Percentiles rank a stretch among this genome's conserved stretches.
phyloP scores from a whole-genome alignment of 2,329 filamentous ascomycete species.

The Colletotrichum tabaci region DNA sequence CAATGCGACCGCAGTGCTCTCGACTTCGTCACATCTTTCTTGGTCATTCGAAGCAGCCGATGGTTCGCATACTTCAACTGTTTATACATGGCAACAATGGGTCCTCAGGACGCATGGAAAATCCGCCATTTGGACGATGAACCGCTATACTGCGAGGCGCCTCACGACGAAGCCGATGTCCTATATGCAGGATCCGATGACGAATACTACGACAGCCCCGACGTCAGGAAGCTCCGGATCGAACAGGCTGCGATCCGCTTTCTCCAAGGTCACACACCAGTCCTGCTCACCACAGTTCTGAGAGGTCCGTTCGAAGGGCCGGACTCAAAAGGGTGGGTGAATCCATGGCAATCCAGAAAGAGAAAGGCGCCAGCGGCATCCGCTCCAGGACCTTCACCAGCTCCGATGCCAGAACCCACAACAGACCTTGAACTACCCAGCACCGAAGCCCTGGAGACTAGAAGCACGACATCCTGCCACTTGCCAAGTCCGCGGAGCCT shows the following conservation, averaged over 20 bases:
- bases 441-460: conserved; percentile 9
- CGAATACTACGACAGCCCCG: conserved; percentile 64
- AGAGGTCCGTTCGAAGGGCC: conserved; percentile 71
- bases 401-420: conserved; percentile 6
- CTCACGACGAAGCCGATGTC: conserved; percentile 60
- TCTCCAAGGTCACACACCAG: conserved; percentile 68
- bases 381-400: conserved; percentile 14
- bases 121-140: conserved; percentile 45
- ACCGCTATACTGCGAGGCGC: conserved; percentile 63
- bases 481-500: conserved; percentile 60
- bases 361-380: conserved; percentile 31
- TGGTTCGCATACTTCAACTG: neutral
- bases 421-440: neutral
- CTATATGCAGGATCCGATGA: conserved; percentile 72
- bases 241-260: conserved; percentile 73
- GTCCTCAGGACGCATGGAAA: conserved; percentile 22
- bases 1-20: conserved; percentile 27
- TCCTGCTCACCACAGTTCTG: conserved; percentile 73
- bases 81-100: conserved; percentile 12
- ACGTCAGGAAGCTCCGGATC: conserved; percentile 66
- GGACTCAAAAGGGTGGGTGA: conserved; percentile 60
- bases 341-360: conserved; percentile 63
- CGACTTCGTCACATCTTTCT: neutral
- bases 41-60: neutral
- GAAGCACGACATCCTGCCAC: conserved; percentile 50